These are phyloP conservation scores for Ziziphus jujuba DNA, from an alignment of 306 rosid species.

Conservation along the genomic window DNA sequence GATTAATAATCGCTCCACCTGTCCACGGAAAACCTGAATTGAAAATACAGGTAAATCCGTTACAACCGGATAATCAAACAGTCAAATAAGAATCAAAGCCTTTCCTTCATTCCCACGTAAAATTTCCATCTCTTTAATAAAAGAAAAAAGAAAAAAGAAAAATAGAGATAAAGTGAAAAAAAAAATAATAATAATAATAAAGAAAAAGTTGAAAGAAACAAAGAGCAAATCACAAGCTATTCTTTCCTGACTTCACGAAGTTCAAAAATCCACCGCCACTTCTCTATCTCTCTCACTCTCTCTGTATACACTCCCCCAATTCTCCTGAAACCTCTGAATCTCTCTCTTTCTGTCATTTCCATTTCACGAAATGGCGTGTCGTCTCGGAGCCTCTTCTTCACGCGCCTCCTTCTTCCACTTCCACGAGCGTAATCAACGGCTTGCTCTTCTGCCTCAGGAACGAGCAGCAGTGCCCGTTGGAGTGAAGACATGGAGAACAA, in stretches of 20 bases:
- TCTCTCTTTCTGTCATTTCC: background rate
- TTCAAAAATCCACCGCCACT: constrained; percentile 22
- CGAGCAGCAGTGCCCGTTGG: background rate
- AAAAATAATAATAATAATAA: background rate
- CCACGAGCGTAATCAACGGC: constrained; percentile 2
- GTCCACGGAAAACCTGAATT: background rate
- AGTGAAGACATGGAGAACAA: background rate
- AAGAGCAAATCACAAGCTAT: background rate
- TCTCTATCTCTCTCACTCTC: background rate
- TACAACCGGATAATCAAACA: background rate
- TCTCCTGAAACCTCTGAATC: too few species aligned
- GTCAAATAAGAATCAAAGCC: background rate
- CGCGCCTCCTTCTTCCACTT: constrained; percentile 13
- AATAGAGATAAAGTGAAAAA: background rate
- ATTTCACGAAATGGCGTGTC: constrained; percentile 44
- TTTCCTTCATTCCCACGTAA: constrained; percentile 30
- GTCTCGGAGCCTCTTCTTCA: constrained; percentile 33
- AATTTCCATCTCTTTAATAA: background rate
- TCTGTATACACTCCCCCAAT: background rate
- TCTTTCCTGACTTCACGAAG: background rate
- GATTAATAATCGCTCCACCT: constrained; percentile 3
- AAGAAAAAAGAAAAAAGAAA: background rate
- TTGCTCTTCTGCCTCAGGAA: constrained; percentile 12
- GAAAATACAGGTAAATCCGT: constrained; percentile 9
- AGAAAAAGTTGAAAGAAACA: background rate